Evolutionary conservation across 441 rosid species (phyloP), one percentile per base, ranked within the genome.

Genomic region (Rhodomyrtus psidioides): DNA sequence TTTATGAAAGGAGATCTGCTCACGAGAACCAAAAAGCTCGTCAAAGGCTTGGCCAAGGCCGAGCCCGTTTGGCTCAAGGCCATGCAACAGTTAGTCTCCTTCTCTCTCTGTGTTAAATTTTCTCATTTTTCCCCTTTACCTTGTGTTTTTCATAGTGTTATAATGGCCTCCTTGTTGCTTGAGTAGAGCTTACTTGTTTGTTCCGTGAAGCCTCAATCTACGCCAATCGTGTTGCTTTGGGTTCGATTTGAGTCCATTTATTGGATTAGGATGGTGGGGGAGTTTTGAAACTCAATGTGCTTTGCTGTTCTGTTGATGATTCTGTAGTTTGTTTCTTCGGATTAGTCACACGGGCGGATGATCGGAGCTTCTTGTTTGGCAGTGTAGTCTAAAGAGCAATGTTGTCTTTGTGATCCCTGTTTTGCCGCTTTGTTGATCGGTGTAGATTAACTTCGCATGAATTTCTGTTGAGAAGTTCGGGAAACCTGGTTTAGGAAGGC

Each of bases 61-160:
- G 96, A 95, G 88, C 98, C 98, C 83, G 86, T 88, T 83, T 95
- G 99, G 98, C 96, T 96, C 87, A 97, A 95, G 92, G 94, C 99
- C 88, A 95, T 97, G 99, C 95, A 95, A 91, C 93, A 93, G 98
- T 96, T 54, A 88, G 90, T 89, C 86, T 90, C 89, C 89, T 59
- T 86, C 86, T 85, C 46, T 85, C 83, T 85, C 58, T 17, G 4
- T 28, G 2, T 28, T 26, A 42, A 49, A 81, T 28, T 49, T 8
- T 7, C n/a, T 9, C 14, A 15, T 81, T 34, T 53, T 81, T 24
- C 42, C 24, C 8, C 55, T 19, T 81, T 53, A 1, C 56, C 23
- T 4, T 0, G 83, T 70, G 81, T 6, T n/a, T 81, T 81, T 54
- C 56, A 9, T 27, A 16, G 81, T 70, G 51, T 44, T 70, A 23